These are phyloP conservation scores for Syzygium syzygioides DNA, from an alignment of 441 rosid genomes.

Conservation along the genomic window DNA sequence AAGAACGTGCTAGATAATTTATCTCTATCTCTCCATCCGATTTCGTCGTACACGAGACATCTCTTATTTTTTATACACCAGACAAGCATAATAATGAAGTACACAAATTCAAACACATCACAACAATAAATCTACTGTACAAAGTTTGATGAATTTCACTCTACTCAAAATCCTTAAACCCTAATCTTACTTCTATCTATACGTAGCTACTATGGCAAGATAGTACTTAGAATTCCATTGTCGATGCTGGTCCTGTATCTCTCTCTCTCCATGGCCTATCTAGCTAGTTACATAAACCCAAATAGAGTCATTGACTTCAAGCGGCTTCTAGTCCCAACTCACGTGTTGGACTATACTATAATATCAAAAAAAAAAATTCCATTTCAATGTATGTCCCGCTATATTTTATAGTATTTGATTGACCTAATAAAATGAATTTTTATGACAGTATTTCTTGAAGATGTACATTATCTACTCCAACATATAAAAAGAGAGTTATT, in stretches of 20 bases:
- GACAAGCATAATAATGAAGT: neutral
- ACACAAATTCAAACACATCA: neutral
- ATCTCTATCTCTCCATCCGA: neutral
- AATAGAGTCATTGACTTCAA: neutral
- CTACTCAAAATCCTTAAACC: neutral
- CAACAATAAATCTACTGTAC: neutral
- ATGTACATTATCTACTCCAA: neutral
- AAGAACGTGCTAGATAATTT: neutral
- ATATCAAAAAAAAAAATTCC: neutral
- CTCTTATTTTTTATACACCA: neutral
- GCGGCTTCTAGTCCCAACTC: neutral
- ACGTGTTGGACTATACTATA: neutral
- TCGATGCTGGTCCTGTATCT: neutral
- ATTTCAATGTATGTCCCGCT: neutral
- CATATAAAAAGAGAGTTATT: neutral
- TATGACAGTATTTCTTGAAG: neutral
- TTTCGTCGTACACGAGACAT: neutral
- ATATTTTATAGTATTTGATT: neutral
- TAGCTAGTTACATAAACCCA: neutral
- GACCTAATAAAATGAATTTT: neutral
- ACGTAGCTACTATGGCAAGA: neutral
- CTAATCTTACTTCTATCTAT: neutral
- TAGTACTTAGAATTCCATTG: neutral
- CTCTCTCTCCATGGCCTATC: neutral
- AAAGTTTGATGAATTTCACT: neutral